These are phyloP conservation scores for Limtongia smithiae DNA, from an alignment of 805 yeast genomes.

Conservation along the genomic window DNA sequence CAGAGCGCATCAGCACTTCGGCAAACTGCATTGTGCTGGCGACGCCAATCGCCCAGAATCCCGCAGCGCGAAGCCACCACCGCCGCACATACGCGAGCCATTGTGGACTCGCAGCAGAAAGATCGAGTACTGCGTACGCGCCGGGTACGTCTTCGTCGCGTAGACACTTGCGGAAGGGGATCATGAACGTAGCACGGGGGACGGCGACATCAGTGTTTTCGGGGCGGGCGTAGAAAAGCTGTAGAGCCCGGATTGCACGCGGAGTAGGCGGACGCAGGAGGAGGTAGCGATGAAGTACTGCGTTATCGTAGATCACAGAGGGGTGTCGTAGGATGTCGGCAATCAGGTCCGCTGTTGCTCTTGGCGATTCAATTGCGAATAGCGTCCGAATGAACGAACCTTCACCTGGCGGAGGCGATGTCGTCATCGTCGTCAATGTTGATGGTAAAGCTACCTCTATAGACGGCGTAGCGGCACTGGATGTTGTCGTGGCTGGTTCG, in stretches of 20 bases:
- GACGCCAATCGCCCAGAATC: conserved; percentile 36
- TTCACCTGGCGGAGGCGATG: background rate
- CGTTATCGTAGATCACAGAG: conserved; percentile 16
- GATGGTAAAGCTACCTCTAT: conserved; percentile 3
- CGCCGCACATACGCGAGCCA: conserved; percentile 43
- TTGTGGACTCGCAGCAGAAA: conserved; percentile 56
- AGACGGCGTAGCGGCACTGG: background rate
- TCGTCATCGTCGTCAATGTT: too few relatives aligned
- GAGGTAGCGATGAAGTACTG: conserved; percentile 20
- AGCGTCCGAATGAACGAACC: background rate
- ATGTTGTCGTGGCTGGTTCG: background rate
- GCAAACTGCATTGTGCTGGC: conserved; percentile 44
- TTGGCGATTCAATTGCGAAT: conserved; percentile 5
- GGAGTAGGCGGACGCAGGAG: conserved; percentile 26
- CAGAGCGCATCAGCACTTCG: conserved; percentile 46
- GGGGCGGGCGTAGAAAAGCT: conserved; percentile 18
- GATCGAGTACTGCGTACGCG: conserved; percentile 57
- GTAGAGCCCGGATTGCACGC: conserved; percentile 24
- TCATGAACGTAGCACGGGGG: conserved; percentile 42
- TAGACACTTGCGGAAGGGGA: conserved; percentile 61
- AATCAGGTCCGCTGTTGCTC: conserved; percentile 11
- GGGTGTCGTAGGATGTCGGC: conserved; percentile 22
- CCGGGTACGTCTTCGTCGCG: conserved; percentile 54
- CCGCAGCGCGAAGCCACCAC: conserved; percentile 38
- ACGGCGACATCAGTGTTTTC: conserved; percentile 8